Conservation (phyloP, 306 rosid species). For the Trichosanthes cucumerina region DNA sequence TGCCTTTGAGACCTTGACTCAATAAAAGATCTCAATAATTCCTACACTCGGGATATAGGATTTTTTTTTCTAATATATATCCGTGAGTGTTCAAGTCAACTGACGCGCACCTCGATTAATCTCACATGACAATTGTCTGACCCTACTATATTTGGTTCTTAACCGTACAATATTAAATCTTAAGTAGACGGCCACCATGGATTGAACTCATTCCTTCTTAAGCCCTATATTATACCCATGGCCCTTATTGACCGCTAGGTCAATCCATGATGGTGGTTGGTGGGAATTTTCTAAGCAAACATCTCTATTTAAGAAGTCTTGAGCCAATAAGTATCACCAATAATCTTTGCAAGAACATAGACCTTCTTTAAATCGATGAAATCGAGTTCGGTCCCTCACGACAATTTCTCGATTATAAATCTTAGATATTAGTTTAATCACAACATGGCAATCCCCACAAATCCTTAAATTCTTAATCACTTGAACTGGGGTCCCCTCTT, state of each 20-base stretch:
- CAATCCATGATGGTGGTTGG: too few relatives aligned
- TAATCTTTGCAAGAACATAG: conserved; percentile 78
- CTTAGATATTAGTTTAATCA: conserved; percentile 54
- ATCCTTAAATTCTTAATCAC: conserved; percentile 87
- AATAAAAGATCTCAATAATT: background rate
- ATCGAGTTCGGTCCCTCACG: conserved; percentile 76
- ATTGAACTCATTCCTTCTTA: too few relatives aligned
- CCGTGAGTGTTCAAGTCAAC: too few relatives aligned
- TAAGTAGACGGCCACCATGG: too few relatives aligned
- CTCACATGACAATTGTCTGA: too few relatives aligned
- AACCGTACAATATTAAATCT: too few relatives aligned
- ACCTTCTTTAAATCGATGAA: conserved; percentile 72
- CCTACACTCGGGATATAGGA: background rate
- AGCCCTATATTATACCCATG: too few relatives aligned
- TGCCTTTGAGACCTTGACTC: background rate
- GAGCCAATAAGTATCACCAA: conserved; percentile 38
- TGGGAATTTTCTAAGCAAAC: background rate
- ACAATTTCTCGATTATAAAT: conserved; percentile 62
- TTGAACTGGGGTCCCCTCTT: conserved; percentile 53
- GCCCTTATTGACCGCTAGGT: too few relatives aligned
- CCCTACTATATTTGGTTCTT: too few relatives aligned
- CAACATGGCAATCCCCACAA: conserved; percentile 69
- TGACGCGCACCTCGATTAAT: too few relatives aligned
- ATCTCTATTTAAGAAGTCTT: background rate
- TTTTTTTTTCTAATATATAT: too few relatives aligned